Conservation (phyloP, 345 rosid species). For the Salix brachista region DNA sequence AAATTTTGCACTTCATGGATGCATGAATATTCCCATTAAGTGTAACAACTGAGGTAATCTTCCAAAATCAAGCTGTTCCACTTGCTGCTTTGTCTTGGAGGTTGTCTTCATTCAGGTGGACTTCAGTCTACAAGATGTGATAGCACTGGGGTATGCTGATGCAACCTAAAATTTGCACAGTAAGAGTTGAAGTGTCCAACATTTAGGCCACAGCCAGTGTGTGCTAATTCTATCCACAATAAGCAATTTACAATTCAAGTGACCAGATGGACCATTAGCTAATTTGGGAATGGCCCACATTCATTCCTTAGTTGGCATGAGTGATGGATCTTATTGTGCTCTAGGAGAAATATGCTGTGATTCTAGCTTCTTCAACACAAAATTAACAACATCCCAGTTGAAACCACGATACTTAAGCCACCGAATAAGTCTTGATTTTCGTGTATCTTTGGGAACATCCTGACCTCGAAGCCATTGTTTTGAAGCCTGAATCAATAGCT, state of each 20-base stretch:
- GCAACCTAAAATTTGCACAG: conserved; percentile 16
- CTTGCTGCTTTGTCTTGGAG: conserved; percentile 19
- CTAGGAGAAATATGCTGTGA: conserved; percentile 31
- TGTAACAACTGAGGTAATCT: conserved; percentile 4
- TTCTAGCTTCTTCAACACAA: conserved; percentile 59
- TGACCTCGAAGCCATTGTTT: conserved; percentile 68
- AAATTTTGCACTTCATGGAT: conserved; percentile 10
- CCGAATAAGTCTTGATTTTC: conserved; percentile 66
- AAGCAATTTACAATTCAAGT: conserved; percentile 2
- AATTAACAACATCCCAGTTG: conserved; percentile 60
- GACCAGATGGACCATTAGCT: conserved; percentile 8
- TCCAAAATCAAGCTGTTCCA: conserved; percentile 12
- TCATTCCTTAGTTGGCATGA: background rate
- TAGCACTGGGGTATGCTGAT: conserved; percentile 18
- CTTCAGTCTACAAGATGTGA: conserved; percentile 8
- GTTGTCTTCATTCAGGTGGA: background rate
- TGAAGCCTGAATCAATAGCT: conserved; percentile 56
- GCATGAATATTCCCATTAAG: conserved; percentile 14
- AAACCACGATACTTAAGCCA: conserved; percentile 94
- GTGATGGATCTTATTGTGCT: conserved; percentile 8
- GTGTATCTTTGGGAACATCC: conserved; percentile 57
- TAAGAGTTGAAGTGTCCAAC: conserved; percentile 8
- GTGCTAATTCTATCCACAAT: conserved; percentile 16
- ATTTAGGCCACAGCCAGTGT: conserved; percentile 18
- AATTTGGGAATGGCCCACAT: conserved; percentile 5